Evolutionary conservation across 2,329 filamentous ascomycete genomes (phyloP), one percentile per base, ranked within the genome.

Genomic region (Davidsoniella virescens): DNA sequence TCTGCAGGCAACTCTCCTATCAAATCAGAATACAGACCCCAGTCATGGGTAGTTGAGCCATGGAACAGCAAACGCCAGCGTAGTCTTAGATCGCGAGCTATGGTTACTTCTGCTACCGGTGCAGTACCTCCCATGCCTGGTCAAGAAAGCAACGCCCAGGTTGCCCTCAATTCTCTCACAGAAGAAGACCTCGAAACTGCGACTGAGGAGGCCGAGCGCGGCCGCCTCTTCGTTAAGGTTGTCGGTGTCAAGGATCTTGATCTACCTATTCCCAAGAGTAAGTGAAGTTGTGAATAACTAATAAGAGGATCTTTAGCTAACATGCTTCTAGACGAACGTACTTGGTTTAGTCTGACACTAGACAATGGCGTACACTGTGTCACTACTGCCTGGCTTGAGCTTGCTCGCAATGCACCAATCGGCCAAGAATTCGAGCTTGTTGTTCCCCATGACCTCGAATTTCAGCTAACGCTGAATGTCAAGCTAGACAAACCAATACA

Each of bases 291-390:
- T 5, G 5, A 57, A 53, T 60, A 55, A 5, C 25, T 23, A 26
- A n/a, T 39, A 6, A 14, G 4, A 23, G 5, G n/a, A 23, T 29
- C 43, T 33, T 37, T 18, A 44, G 18, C 25, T 47, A 17, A 10
- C 14, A 36, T 33, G 17, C 42, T 5, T 45, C 6, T 56, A 92
- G 86, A 84, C 60, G 88, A 96, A 65, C 81, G 86, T 50, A 86
- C 86, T 2, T 92, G 86, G 75, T 98, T 98, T 68, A 88, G 90
- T 58, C 75, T 98, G 9, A 98, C 92, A 0, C 75, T 98, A n/a
- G 92, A 98, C 65, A 98, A 98, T 56, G 92, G 92, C 23, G 78
- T 98, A 1, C 92, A 98, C 63, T 98, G 92, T 60, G 92, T 98
- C 14, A 98, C 92, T 0, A 98, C 92, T 3, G 82, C 87, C 0